phyloP scores from a whole-genome alignment of 768 basidiomycete genomes.

The Russula sp. region DNA sequence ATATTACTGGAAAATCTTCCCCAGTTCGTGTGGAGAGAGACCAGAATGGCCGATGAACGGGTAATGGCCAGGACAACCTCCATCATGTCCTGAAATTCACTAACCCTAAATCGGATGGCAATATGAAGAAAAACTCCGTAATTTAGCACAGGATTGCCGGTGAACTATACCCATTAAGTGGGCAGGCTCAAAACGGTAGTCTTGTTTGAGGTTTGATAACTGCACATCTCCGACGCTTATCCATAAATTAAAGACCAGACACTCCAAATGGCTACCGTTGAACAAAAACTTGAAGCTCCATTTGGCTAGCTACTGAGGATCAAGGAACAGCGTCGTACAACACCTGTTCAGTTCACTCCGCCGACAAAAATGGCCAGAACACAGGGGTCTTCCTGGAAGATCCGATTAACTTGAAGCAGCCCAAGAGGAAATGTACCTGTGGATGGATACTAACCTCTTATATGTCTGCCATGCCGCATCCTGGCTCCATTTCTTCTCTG shows the following conservation, averaged over 20 bases:
- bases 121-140: background rate
- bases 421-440: background rate
- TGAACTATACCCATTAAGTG: background rate
- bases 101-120: background rate
- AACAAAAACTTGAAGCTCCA: background rate
- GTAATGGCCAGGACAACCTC: background rate
- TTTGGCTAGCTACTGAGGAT: background rate
- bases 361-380: conserved; percentile 37
- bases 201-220: background rate
- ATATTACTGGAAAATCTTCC: background rate
- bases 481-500: conserved; percentile 53
- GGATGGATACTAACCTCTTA: conserved; percentile 45
- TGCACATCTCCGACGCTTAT: background rate
- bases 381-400: conserved; percentile 37
- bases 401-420: background rate
- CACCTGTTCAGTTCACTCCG: conserved; percentile 2
- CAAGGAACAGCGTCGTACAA: background rate
- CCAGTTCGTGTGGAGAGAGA: background rate
- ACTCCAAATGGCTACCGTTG: background rate
- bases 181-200: background rate
- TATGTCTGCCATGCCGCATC: conserved; percentile 58
- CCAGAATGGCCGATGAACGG: background rate
- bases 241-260: background rate
- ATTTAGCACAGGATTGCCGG: background rate
- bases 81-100: background rate